phyloP scores from a whole-genome alignment of 495 filamentous ascomycete genomes.

The Penicillium pancosmium region DNA sequence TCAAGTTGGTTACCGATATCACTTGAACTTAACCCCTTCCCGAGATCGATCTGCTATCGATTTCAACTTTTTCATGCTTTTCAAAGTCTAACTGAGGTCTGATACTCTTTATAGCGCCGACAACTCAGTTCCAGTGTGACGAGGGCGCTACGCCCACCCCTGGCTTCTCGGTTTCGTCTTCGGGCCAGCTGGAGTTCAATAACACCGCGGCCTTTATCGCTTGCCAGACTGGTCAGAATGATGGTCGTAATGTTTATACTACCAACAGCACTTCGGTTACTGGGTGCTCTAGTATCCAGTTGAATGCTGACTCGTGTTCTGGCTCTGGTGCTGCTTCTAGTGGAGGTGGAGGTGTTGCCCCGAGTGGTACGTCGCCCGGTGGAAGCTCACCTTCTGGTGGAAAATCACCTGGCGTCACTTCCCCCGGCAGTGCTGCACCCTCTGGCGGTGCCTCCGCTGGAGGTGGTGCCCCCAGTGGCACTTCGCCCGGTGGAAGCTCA shows the following conservation, averaged over 20 bases:
- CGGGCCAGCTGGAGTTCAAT: conserved; percentile 48
- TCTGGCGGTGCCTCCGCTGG: too few relatives aligned
- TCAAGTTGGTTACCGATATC: too few relatives aligned
- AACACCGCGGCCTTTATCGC: conserved; percentile 53
- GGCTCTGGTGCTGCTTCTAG: conserved; percentile 26
- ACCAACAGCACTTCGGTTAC: conserved; percentile 45
- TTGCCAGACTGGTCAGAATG: conserved; percentile 54
- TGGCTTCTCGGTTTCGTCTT: conserved; percentile 53
- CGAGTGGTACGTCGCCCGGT: neutral
- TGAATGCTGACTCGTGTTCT: conserved; percentile 53
- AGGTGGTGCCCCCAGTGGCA: neutral
- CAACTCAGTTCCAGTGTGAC: conserved; percentile 69
- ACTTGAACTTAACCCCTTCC: too few relatives aligned
- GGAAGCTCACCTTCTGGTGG: conserved; percentile 2
- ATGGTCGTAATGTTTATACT: conserved; percentile 56
- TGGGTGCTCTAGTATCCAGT: conserved; percentile 47
- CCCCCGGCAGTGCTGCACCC: too few relatives aligned
- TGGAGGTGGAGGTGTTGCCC: neutral
- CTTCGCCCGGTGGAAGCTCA: conserved; percentile 6
- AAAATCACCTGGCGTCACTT: too few relatives aligned
- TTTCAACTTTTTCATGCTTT: neutral
- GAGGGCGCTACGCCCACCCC: conserved; percentile 44
- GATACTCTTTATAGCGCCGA: conserved; percentile 40
- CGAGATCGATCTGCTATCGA: neutral
- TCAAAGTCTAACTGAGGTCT: too few relatives aligned